Conservation (phyloP, 1,139 yeast genomes). For the Scheffersomyces quercinus region DNA sequence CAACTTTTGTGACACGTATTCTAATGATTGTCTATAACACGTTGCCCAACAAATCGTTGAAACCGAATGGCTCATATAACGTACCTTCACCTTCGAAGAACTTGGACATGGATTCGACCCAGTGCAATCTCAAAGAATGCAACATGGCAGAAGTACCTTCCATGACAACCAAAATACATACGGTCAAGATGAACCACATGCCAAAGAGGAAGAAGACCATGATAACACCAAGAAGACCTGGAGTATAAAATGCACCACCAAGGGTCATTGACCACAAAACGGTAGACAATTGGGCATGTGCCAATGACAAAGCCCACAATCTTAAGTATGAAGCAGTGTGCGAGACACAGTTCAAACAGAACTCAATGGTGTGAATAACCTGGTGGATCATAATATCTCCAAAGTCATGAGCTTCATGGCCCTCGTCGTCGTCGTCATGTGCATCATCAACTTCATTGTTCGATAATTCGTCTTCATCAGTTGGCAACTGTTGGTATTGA, state of each 20-base stretch:
- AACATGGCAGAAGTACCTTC: slow-evolving; percentile 99
- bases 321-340: slow-evolving; percentile 97
- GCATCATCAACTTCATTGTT: slow-evolving; percentile 12
- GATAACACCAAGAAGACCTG: slow-evolving; percentile 69
- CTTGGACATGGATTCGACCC: slow-evolving; percentile 99
- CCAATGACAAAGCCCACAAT: slow-evolving; percentile 95
- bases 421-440: slow-evolving; percentile 36
- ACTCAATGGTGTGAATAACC: slow-evolving; percentile 97
- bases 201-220: slow-evolving; percentile 80
- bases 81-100: slow-evolving; percentile 96
- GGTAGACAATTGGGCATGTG: slow-evolving; percentile 92
- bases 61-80: slow-evolving; percentile 73
- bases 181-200: slow-evolving; percentile 92
- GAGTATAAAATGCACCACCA: slow-evolving; percentile 70
- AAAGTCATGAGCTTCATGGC: slow-evolving; percentile 61
- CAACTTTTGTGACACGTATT: too few relatives aligned
- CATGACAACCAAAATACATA: slow-evolving; percentile 90
- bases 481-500: slow-evolving; percentile 27
- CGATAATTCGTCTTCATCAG: slow-evolving; percentile 17
- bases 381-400: slow-evolving; percentile 97
- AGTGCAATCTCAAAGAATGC: slow-evolving; percentile 92
- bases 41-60: background rate
- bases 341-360: slow-evolving; percentile 94
- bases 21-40: too few relatives aligned
- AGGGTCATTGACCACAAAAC: slow-evolving; percentile 98